phyloP scores from a whole-genome alignment of 2,329 filamentous ascomycete genomes.

The Tolypocladium capitatum region DNA sequence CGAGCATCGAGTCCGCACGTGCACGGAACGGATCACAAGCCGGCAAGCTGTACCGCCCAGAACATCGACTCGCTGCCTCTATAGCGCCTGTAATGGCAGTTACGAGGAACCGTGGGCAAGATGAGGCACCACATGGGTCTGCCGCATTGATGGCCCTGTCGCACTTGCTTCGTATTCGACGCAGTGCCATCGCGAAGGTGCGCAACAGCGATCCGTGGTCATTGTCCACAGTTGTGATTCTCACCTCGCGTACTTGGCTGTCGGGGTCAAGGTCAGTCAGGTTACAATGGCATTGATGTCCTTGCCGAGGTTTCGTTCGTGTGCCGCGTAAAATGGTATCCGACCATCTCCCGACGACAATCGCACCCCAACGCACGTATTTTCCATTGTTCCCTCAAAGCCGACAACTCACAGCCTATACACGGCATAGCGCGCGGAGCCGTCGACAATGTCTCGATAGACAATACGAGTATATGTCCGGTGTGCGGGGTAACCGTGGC shows the following conservation, averaged over 20 bases:
- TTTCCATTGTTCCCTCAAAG: conserved; percentile 3
- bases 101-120: neutral
- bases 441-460: conserved; percentile 1
- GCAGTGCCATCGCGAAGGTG: neutral
- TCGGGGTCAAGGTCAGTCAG: neutral
- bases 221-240: neutral
- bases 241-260: neutral
- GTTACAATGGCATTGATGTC: neutral
- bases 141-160: neutral
- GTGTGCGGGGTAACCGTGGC: neutral
- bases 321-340: conserved; percentile 5
- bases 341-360: conserved; percentile 11
- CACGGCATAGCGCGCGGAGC: neutral
- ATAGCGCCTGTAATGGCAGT: neutral
- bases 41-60: neutral
- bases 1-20: neutral
- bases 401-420: neutral
- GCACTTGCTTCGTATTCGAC: neutral
- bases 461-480: neutral
- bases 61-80: neutral
- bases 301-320: neutral
- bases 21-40: neutral
- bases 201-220: neutral
- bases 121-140: neutral
- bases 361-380: neutral